phyloP scores from a whole-genome alignment of 768 basidiomycete genomes.

The Rhizopogon rudus region DNA sequence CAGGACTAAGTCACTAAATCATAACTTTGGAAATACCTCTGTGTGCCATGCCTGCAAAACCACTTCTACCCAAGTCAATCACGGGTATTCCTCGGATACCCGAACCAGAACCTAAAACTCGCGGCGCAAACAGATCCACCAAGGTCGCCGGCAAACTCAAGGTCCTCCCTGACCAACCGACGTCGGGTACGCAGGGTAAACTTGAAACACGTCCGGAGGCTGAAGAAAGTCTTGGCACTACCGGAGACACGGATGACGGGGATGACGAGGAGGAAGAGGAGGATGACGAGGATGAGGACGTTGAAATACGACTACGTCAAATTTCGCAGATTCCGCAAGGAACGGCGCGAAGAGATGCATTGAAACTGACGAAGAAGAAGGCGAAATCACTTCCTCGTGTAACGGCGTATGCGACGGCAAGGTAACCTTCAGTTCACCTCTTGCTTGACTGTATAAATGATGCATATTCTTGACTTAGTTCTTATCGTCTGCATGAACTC shows the following conservation, averaged over 20 bases:
- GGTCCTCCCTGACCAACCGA: slow-evolving; percentile 82
- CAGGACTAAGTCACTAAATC: not conserved
- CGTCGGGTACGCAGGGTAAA: slow-evolving; percentile 25
- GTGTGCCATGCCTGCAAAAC: slow-evolving; percentile 22
- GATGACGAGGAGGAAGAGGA: slow-evolving; percentile 52
- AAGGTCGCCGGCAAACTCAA: slow-evolving; percentile 85
- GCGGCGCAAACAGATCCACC: slow-evolving; percentile 75
- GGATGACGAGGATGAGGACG: slow-evolving; percentile 46
- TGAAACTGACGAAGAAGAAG: slow-evolving; percentile 90
- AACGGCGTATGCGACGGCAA: slow-evolving; percentile 94
- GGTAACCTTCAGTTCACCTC: slow-evolving; percentile 38
- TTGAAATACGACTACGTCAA: slow-evolving; percentile 60
- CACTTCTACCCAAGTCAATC: slow-evolving; percentile 28
- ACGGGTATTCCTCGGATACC: slow-evolving; percentile 8
- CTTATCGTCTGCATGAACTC: slow-evolving; percentile 84
- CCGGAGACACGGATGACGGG: slow-evolving; percentile 68
- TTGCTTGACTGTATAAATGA: not conserved
- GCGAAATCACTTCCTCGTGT: slow-evolving; percentile 88
- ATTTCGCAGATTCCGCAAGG: slow-evolving; percentile 92
- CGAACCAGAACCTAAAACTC: slow-evolving; percentile 44
- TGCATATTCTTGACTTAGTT: slow-evolving; percentile 39
- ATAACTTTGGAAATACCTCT: not conserved
- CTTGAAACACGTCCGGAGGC: slow-evolving; percentile 14
- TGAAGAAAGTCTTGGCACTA: slow-evolving; percentile 43
- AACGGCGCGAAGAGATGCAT: slow-evolving; percentile 86